A percentile compares a stretch with the other conserved stretches of the same genome.
These are phyloP conservation scores for Rhizopus delemar DNA, from an alignment of 371 early-diverging fungal genomes.

Conservation along the genomic window DNA sequence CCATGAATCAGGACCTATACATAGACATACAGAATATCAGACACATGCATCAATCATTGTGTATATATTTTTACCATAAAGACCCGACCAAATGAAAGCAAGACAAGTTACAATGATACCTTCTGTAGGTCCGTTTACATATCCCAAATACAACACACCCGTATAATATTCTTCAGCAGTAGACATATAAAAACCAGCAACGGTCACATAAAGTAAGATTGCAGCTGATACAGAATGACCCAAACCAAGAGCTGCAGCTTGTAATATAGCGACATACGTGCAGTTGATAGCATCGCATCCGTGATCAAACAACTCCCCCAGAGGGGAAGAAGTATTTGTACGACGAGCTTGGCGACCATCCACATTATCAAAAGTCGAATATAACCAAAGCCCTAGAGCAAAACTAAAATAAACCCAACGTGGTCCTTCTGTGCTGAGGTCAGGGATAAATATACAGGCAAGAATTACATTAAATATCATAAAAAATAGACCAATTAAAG, in stretches of 20 bases:
- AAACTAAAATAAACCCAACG: slow-evolving; percentile 87
- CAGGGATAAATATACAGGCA: slow-evolving; percentile 73
- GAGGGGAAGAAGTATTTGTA: slow-evolving; percentile 87
- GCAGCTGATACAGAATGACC: slow-evolving; percentile 75
- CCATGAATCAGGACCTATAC: slow-evolving; percentile 42
- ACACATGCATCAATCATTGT: not conserved
- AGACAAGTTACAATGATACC: slow-evolving; percentile 80
- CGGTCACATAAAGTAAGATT: slow-evolving; percentile 66
- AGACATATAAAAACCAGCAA: slow-evolving; percentile 86
- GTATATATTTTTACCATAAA: slow-evolving; percentile 38
- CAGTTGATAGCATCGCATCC: slow-evolving; percentile 95
- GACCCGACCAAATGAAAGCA: slow-evolving; percentile 72
- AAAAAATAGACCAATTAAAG: slow-evolving; percentile 91
- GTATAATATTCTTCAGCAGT: slow-evolving; percentile 98
- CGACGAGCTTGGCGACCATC: slow-evolving; percentile 98
- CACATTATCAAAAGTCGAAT: slow-evolving; percentile 95
- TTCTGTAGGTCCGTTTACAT: slow-evolving; percentile 96
- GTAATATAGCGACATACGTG: slow-evolving; percentile 81
- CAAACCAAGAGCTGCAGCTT: slow-evolving; percentile 82
- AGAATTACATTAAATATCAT: slow-evolving; percentile 79
- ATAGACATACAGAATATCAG: not conserved
- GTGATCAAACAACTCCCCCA: slow-evolving; percentile 96
- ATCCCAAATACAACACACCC: slow-evolving; percentile 87
- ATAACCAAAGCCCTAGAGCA: slow-evolving; percentile 88
- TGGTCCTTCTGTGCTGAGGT: slow-evolving; percentile 71